Base-by-base conservation (phyloP, 2,329 filamentous ascomycete species). In the Coniochaeta pulveracea region DNA sequence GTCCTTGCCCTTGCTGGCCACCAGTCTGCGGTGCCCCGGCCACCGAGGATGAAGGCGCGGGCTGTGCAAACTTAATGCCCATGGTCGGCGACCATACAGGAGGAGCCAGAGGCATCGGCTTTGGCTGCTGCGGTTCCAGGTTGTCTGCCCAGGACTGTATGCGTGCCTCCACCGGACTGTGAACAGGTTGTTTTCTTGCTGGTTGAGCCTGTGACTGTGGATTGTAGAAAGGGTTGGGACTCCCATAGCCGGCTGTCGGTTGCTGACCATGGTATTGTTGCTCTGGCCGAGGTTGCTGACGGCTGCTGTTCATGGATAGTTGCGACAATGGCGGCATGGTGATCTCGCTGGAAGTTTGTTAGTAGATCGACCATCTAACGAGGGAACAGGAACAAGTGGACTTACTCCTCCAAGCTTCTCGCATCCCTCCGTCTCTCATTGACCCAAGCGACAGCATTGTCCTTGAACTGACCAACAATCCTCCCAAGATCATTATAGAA, bases 401-500 rank as follows among this genome's bases (percentile, higher is more conserved):
- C 75, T 47, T 43, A 85, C 80, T 74, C 71, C 55, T 94, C 86
- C 21, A 94, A 55, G 34, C 76, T 73, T 43, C 78, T 73, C 0
- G 86, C 86, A 46, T 96, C 89, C 42, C 80, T 74, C 33, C 86
- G 72, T 34, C 91, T 69, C 49, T 85, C 75, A 18, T 86, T 80
- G 1, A 82, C 81, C 66, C 93, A 96, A 2, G 69, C 72, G 43
- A 77, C 78, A 22, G 84, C 82, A 36, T 66, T 55, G 44, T 95
- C 89, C 12, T 86, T 69, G 53, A 95, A 96, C 8, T 63, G 62
- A 1, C 76, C 80, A 1, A 94, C 83, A 40, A 96, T 86, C 56
- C 81, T 84, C 29, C 82, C 84, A 4, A 98, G 68, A 49, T 96
- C 88, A 45, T 98, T 98, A 62, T 96, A 98, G 52, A 98, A 98